A percentile compares a stretch with the other conserved stretches of the same genome.
Evolutionary conservation across 2,329 filamentous ascomycete species (phyloP).

Genomic region (Lasiodiplodia sp.): DNA sequence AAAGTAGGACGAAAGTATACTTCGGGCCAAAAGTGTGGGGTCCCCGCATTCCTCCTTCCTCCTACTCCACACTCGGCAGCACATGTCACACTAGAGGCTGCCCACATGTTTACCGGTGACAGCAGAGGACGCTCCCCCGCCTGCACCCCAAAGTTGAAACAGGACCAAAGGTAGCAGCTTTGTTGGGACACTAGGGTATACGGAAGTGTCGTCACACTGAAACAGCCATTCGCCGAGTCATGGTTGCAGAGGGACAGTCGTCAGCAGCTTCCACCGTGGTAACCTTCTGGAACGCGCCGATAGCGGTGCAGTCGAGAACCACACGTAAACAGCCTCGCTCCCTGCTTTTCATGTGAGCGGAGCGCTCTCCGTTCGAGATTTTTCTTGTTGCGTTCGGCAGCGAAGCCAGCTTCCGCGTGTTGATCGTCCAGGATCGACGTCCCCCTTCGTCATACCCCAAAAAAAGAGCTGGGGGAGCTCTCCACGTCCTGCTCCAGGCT

Average conservation of each 20-base stretch:
- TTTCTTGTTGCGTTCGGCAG: not conserved
- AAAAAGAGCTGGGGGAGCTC: not conserved
- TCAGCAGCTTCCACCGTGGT: no score
- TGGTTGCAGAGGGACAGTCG: no score
- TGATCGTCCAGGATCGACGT: not conserved
- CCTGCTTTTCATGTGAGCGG: not conserved
- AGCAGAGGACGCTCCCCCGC: not conserved
- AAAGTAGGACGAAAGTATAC: not conserved
- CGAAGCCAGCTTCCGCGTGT: not conserved
- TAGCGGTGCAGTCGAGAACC: not conserved
- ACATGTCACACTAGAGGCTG: not conserved
- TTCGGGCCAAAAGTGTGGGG: constrained; percentile 23
- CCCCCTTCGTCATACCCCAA: constrained; percentile 4
- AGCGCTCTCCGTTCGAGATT: not conserved
- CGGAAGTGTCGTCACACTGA: constrained; percentile 1
- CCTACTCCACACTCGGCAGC: not conserved
- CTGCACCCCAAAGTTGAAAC: constrained; percentile 9
- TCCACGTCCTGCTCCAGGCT: not conserved
- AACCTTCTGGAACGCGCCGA: not conserved
- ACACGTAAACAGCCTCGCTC: not conserved
- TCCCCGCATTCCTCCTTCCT: constrained; percentile 14
- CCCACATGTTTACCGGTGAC: not conserved
- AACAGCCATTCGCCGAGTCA: not conserved
- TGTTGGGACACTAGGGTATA: constrained; percentile 18
- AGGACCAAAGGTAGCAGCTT: constrained; percentile 13